These are phyloP conservation scores for Pseudofabraea citricarpa DNA, from an alignment of 2,329 filamentous ascomycete genomes.

Conservation along the genomic window DNA sequence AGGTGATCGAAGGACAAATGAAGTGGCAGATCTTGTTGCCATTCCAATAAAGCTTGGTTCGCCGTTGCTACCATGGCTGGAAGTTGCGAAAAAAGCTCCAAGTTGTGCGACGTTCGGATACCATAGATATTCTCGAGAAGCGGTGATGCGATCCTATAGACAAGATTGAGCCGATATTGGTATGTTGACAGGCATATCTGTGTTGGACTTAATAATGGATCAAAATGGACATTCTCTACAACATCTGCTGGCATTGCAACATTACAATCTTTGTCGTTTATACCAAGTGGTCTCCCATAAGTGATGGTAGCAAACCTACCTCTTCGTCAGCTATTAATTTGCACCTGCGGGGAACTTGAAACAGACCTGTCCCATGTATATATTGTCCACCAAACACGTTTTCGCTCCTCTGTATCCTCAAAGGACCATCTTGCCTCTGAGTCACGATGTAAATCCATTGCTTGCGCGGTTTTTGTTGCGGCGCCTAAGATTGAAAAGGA, in stretches of 20 bases:
- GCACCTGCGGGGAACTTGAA: not conserved
- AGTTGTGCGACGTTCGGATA: slow-evolving; percentile 9
- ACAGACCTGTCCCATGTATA: slow-evolving; percentile 15
- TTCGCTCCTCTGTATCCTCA: slow-evolving; percentile 10
- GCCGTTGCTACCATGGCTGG: slow-evolving; percentile 14
- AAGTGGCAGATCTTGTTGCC: slow-evolving; percentile 21
- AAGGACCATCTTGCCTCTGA: slow-evolving; percentile 5
- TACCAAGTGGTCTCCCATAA: not conserved
- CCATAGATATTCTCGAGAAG: slow-evolving; percentile 26
- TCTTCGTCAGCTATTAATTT: not conserved
- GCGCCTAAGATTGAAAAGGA: slow-evolving; percentile 12
- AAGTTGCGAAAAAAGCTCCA: slow-evolving; percentile 11
- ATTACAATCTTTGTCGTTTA: not conserved
- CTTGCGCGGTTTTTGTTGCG: slow-evolving; percentile 10
- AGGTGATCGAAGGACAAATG: slow-evolving; percentile 19
- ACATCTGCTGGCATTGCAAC: not conserved
- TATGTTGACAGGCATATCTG: not conserved
- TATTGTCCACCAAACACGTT: slow-evolving; percentile 14
- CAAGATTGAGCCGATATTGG: not conserved
- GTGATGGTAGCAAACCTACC: not conserved
- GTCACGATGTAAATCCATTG: slow-evolving; percentile 12
- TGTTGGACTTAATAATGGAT: not conserved
- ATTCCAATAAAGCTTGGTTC: slow-evolving; percentile 18
- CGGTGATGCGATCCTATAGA: slow-evolving; percentile 27
- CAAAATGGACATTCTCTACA: not conserved